Evolutionary conservation across 495 filamentous ascomycete species (phyloP), one percentile per base, ranked within the genome.

Genomic region (Aspergillus panamensis): DNA sequence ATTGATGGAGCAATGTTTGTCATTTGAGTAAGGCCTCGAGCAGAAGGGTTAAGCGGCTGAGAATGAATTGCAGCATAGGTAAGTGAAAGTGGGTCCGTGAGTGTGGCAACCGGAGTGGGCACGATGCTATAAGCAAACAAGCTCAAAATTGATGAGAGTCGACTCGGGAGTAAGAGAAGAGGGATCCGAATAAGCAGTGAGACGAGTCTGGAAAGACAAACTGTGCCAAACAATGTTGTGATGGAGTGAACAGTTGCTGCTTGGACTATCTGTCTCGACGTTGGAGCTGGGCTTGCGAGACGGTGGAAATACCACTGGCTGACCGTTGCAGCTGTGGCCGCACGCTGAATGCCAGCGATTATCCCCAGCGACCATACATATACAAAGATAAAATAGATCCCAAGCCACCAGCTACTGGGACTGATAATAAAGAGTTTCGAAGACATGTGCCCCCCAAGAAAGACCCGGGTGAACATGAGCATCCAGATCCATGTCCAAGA

Each of bases 221-320:
- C 89, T 5, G 90, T 96, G 51, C 94, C 94, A 65, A 96, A 95
- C n/a, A 96, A 82, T 14, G 91, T 92, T 20, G 88, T 89, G 10
- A 82, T 76, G 13, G 91, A 85, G 73, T 98, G 94, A 9, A 73
- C 73, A 48, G 95, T 70, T 21, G 92, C 92, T 16, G 93, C 92
- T 51, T 83, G 81, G 42, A 97, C 89, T 48, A 97, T 84, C 50
- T 89, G 85, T 48, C 81, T 79, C 0, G 89, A 89, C 3, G 87
- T 83, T 9, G 90, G 83, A 17, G 87, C 80, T 10, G 94, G 91
- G 35, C 85, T 83, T 20, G 84, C 82, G 53, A 96, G 86, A 51
- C 94, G 89, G 72, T 97, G 93, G 72, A 97, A 98, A 69, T 98
- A 98, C 94, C 94, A 98, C 69, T 98, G 95, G 17, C 88, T 92